These are phyloP conservation scores for Asterophora lycoperdoides DNA, from an alignment of 768 basidiomycete genomes.

Conservation along the genomic window DNA sequence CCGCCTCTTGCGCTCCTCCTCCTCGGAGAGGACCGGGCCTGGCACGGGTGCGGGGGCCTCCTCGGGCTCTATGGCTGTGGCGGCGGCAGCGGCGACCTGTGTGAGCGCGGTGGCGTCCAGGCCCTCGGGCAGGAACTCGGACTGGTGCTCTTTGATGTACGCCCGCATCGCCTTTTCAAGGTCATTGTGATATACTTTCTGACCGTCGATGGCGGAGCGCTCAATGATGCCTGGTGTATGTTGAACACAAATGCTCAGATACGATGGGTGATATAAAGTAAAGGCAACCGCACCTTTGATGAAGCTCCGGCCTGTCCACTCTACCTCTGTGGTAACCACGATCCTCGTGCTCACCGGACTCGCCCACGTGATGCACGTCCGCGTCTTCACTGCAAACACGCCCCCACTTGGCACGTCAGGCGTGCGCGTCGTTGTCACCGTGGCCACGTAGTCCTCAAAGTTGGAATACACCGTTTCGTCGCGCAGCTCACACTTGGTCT, in stretches of 20 bases:
- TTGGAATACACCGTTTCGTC: constrained; percentile 82
- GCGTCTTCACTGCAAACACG: constrained; percentile 90
- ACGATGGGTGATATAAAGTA: not conserved
- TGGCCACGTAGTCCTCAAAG: constrained; percentile 77
- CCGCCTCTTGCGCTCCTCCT: constrained; percentile 48
- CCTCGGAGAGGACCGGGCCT: constrained; percentile 16
- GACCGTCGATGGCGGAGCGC: constrained; percentile 85
- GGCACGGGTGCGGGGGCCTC: too few relatives aligned
- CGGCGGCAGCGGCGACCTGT: constrained; percentile 32
- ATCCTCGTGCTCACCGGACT: constrained; percentile 71
- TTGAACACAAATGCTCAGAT: too few relatives aligned
- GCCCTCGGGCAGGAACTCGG: constrained; percentile 87
- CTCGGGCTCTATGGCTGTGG: too few relatives aligned
- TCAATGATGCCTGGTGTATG: constrained; percentile 79
- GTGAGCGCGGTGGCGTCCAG: constrained; percentile 57
- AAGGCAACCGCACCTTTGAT: constrained; percentile 65
- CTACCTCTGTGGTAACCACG: constrained; percentile 85
- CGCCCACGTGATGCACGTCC: constrained; percentile 95
- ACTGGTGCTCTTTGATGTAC: constrained; percentile 86
- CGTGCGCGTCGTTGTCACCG: constrained; percentile 84
- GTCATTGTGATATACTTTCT: constrained; percentile 80
- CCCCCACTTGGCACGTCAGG: constrained; percentile 95
- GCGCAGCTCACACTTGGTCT: constrained; percentile 91
- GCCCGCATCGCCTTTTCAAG: constrained; percentile 79
- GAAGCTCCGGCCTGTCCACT: constrained; percentile 96